Percentiles rank a stretch among this genome's conserved stretches.
phyloP scores from a whole-genome alignment of 176 grass and related monocot species.

The Triticum timopheevii region DNA sequence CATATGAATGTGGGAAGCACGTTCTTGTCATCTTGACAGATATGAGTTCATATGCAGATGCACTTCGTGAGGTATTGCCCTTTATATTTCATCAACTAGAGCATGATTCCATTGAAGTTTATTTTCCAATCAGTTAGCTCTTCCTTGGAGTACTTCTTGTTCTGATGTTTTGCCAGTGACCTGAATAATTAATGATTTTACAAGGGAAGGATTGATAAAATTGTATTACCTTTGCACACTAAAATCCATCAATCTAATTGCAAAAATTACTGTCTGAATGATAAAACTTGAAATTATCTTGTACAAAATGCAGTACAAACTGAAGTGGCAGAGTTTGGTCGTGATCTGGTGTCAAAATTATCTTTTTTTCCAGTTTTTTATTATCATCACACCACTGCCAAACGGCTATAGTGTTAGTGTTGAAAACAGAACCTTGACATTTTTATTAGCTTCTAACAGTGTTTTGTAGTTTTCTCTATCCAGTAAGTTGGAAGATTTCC shows the following conservation, averaged over 20 bases:
- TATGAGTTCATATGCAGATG: conserved; percentile 99
- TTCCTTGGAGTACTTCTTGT: conserved; percentile 6
- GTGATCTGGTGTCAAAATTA: not conserved
- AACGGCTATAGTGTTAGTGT: not conserved
- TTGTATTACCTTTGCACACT: not conserved
- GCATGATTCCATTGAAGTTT: not conserved
- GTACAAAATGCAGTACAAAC: not conserved
- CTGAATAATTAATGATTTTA: not conserved
- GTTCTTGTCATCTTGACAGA: conserved; percentile 99
- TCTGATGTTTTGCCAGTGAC: not conserved
- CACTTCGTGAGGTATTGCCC: conserved; percentile 86
- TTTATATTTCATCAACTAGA: conserved; percentile 6
- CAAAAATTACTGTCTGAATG: not conserved
- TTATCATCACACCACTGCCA: not conserved
- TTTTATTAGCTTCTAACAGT: not conserved
- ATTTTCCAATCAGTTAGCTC: not conserved
- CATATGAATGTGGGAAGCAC: conserved; percentile 98
- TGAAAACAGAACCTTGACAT: not conserved
- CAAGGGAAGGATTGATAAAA: not conserved
- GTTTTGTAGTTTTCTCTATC: conserved; percentile 24
- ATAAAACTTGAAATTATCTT: not conserved
- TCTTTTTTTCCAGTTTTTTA: not conserved
- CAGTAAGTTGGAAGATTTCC: too few relatives aligned
- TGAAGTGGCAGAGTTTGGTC: conserved; percentile 7
- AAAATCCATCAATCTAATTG: conserved; percentile 6